A percentile compares a stretch with the other conserved stretches of the same genome.
Evolutionary conservation across 768 basidiomycete species (phyloP).

Genomic region (Boletus sensibilis): DNA sequence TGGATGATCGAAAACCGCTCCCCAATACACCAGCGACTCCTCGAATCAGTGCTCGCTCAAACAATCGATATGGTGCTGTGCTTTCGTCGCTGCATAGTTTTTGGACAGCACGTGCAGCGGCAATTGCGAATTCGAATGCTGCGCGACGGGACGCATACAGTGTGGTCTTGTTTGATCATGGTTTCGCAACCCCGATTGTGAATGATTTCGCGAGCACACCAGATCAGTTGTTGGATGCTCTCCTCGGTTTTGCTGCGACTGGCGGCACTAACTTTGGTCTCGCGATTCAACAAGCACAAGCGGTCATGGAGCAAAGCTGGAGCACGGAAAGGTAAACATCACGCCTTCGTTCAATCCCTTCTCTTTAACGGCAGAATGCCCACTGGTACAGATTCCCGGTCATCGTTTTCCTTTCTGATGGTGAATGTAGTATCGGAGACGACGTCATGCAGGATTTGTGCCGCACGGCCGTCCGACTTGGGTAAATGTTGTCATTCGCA

Average conservation of each 20-base stretch:
- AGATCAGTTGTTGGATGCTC: slow-evolving; percentile 39
- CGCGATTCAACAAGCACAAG: slow-evolving; percentile 39
- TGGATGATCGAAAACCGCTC: slow-evolving; percentile 44
- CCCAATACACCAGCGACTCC: slow-evolving; percentile 40
- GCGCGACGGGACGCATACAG: slow-evolving; percentile 55
- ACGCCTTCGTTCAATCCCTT: neutral
- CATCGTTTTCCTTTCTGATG: slow-evolving; percentile 48
- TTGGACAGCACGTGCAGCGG: slow-evolving; percentile 51
- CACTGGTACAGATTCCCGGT: slow-evolving; percentile 16
- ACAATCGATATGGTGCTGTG: slow-evolving; percentile 60
- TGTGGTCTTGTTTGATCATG: slow-evolving; percentile 45
- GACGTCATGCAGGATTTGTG: slow-evolving; percentile 40
- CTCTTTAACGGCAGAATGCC: neutral
- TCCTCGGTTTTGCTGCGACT: slow-evolving; percentile 33
- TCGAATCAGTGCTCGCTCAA: slow-evolving; percentile 35
- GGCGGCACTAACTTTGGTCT: slow-evolving; percentile 45
- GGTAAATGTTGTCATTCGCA: slow-evolving; percentile 33
- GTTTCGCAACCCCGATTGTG: slow-evolving; percentile 23
- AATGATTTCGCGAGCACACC: slow-evolving; percentile 51
- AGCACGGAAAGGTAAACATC: slow-evolving; percentile 44
- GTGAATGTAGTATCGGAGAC: slow-evolving; percentile 44
- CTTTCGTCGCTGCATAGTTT: slow-evolving; percentile 54
- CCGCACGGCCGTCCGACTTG: slow-evolving; percentile 41
- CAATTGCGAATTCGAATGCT: slow-evolving; percentile 27
- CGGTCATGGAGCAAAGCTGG: slow-evolving; percentile 47